A percentile compares a stretch with the other conserved stretches of the same genome.
Conservation (phyloP, 371 early-diverging fungal species). For the Mortierella sp. region DNA sequence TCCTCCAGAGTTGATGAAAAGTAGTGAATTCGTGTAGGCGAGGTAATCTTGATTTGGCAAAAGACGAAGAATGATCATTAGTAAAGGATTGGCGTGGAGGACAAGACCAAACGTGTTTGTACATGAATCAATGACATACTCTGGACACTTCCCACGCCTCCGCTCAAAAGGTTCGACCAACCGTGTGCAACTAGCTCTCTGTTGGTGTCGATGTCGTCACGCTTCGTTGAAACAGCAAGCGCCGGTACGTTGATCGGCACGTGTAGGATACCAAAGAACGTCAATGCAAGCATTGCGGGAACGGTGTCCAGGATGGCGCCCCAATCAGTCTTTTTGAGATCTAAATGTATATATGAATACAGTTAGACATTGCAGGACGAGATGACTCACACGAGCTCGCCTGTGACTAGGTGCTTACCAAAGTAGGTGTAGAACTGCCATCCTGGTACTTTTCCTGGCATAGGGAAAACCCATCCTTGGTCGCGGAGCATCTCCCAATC, state of each 20-base stretch:
- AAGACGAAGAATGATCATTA: background rate
- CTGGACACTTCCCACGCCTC: slow-evolving; percentile 82
- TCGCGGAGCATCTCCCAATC: slow-evolving; percentile 75
- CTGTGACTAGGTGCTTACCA: no score
- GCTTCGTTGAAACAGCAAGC: slow-evolving; percentile 88
- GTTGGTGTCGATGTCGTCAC: slow-evolving; percentile 88
- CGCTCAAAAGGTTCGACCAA: slow-evolving; percentile 86
- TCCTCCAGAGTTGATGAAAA: slow-evolving; percentile 94
- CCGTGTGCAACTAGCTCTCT: slow-evolving; percentile 96
- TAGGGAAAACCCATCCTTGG: slow-evolving; percentile 87
- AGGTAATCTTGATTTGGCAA: slow-evolving; percentile 86
- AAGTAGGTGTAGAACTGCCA: slow-evolving; percentile 90
- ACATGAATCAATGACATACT: no score
- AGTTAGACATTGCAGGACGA: no score
- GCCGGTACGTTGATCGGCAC: slow-evolving; percentile 96
- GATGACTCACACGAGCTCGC: no score
- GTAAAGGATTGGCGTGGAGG: no score
- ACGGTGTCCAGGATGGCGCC: slow-evolving; percentile 75
- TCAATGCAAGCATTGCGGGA: slow-evolving; percentile 92
- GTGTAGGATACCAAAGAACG: slow-evolving; percentile 94
- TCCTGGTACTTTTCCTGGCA: slow-evolving; percentile 82
- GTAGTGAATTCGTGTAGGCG: slow-evolving; percentile 89
- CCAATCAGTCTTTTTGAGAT: slow-evolving; percentile 81
- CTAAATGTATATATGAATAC: no score
- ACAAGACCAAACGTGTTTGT: no score